phyloP scores from a whole-genome alignment of 1,284 basidiomycete species.

The Irpex sp. region DNA sequence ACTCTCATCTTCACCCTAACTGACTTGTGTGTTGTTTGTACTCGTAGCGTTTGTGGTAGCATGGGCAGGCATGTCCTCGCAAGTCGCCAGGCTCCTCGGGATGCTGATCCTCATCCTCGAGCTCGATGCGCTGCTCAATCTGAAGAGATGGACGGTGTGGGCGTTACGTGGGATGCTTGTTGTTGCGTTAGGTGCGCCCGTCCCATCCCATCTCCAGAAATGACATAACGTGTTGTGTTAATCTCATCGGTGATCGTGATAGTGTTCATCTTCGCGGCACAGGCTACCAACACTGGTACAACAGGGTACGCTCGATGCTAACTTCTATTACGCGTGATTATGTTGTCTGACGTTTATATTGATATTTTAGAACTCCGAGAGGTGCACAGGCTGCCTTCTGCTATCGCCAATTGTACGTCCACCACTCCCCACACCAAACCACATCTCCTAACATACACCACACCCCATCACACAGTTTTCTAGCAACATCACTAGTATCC shows the following conservation, averaged over 20 bases:
- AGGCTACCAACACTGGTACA: constrained; percentile 38
- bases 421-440: too few species aligned
- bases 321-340: neutral
- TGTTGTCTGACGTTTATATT: neutral
- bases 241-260: neutral
- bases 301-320: constrained; percentile 25
- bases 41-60: constrained; percentile 52
- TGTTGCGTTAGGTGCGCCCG: constrained; percentile 36
- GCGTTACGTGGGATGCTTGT: constrained; percentile 32
- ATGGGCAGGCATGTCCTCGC: constrained; percentile 43
- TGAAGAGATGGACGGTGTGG: constrained; percentile 33
- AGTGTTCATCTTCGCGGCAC: constrained; percentile 43
- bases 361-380: constrained; percentile 12
- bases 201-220: neutral
- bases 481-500: constrained; percentile 39
- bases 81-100: constrained; percentile 40
- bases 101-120: constrained; percentile 40
- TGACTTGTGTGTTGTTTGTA: too few species aligned
- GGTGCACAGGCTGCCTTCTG: constrained; percentile 27
- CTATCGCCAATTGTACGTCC: constrained; percentile 36
- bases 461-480: constrained; percentile 30
- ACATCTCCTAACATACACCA: neutral
- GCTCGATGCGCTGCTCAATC: constrained; percentile 29
- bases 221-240: neutral
- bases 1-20: too few species aligned